Evolutionary conservation across 306 rosid species (phyloP), one percentile per base, ranked within the genome.

Genomic region (Cicer cuneatum): DNA sequence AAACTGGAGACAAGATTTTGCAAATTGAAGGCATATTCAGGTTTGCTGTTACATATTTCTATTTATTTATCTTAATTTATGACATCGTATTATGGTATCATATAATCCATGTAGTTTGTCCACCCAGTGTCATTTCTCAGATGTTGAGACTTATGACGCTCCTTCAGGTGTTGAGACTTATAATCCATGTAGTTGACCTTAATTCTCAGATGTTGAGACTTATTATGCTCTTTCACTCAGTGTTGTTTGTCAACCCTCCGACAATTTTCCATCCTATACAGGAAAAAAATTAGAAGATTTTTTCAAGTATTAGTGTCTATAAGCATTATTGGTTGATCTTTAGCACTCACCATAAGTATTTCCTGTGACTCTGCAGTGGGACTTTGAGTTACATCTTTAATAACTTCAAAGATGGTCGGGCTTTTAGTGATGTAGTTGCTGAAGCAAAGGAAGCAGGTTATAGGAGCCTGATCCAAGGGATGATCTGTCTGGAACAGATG

Each of bases 11-110:
- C 88, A 92, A 78, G 86, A 92, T 94, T 86, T 83, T 90, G 86
- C 89, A 89, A 70, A 90, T 94, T 83, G 99, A 94, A 83, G 99
- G 99, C 88, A 90, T 94, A 65, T 90, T 94, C 85, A 94, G 99
- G 99, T 92, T 73, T 37, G 69, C 40, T 24, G 61, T 69, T 73
- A 39, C 51, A 13, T 46, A 11, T 53, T 62, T 71, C n/a, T 65
- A 48, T 29, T 41, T 46, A 41, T 41, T 10, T 41, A 41, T 64
- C 9, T 38, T 61, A 61, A 8, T 39, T 62, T 62, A 21, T 15
- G 52, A 6, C 37, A 64, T 29, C 1, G 69, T 42, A 63, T 41
- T 18, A 63, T 63, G 33, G 49, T 63, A 63, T 63, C 29, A 16
- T 39, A 10, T 39, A 21, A 16, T 41, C 15, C 70, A 64, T 64